Base-by-base conservation (phyloP, 768 basidiomycete species). In the Suillus subluteus region DNA sequence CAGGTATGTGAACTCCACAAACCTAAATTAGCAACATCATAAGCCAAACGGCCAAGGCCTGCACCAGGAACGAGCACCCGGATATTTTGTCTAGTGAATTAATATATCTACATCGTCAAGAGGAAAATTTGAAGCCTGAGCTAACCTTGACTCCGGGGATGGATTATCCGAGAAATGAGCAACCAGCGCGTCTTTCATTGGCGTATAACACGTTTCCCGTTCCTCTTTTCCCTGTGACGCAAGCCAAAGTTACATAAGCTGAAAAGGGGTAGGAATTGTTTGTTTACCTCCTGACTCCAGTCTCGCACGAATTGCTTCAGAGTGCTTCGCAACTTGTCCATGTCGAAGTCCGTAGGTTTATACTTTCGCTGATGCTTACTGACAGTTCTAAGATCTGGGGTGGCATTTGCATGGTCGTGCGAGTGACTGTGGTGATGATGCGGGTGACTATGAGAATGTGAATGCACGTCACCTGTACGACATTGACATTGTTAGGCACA, bases 231-330 rank as follows among this genome's bases (percentile, higher is more conserved):
- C 96, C 91, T 96, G 69, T 32, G 7, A 50, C 30, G 7, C 41
- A 64, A 65, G 55, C 38, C 26, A 58, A 37, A 56, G 5, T 35
- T 12, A 63, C 15, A 41, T 18, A 35, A 12, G 4, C 13, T n/a
- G 6, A 40, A 15, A 21, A 55, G 16, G 55, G 50, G 6, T 48
- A 55, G 26, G 13, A 38, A 56, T 38, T 13, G 30, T 67, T 65
- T 1, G 71, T 79, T 54, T 48, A 95, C 94, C 82, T 94, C 91
- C 69, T 82, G 85, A 67, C 91, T 93, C 96, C 96, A 99, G 73
- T 99, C 96, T 15, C 96, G 85, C 12, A 95, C 95, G 62, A 97
- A 91, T 72, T 97, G 95, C 73, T 97, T 94, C 46, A 98, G 78
- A 0, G 96, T 97, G 73, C 94, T 96, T 66, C 95, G 81, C 48